Evolutionary conservation across 1,284 basidiomycete species (phyloP).

Genomic region (Malassezia arunalokei): DNA sequence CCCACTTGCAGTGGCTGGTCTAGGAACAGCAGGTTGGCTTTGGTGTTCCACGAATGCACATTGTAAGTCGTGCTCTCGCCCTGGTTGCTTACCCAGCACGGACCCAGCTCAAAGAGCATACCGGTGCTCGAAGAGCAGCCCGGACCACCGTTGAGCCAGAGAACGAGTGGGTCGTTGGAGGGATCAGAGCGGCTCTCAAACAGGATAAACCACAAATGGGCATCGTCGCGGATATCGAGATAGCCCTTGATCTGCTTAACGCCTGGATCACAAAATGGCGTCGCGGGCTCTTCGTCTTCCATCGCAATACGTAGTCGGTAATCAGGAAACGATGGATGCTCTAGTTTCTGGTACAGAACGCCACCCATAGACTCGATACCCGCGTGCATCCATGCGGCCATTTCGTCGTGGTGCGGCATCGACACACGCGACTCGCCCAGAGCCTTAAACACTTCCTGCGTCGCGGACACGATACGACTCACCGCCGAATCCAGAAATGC

Average conservation of each 20-base stretch:
- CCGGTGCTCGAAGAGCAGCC: constrained; percentile 47
- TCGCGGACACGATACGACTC: not conserved
- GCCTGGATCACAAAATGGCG: constrained; percentile 59
- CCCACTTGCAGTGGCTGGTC: constrained; percentile 72
- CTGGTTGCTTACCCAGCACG: constrained; percentile 61
- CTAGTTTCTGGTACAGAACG: constrained; percentile 55
- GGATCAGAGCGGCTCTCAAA: constrained; percentile 69
- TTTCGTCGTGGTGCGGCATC: not conserved
- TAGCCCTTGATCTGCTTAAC: constrained; percentile 74
- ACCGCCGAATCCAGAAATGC: not conserved
- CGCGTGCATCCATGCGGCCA: not conserved
- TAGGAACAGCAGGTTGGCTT: constrained; percentile 62
- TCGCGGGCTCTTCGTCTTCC: not conserved
- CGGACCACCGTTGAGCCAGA: constrained; percentile 82
- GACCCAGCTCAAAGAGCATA: constrained; percentile 75
- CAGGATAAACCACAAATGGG: constrained; percentile 79
- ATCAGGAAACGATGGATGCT: constrained; percentile 58
- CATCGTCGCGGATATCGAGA: constrained; percentile 71
- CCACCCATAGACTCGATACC: constrained; percentile 5
- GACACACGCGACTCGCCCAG: not conserved
- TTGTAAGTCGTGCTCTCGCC: constrained; percentile 63
- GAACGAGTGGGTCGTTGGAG: constrained; percentile 62
- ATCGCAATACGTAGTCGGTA: constrained; percentile 60
- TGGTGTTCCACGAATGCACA: constrained; percentile 63
- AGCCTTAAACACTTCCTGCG: not conserved